These are phyloP conservation scores for Aphanomyces cochlioides DNA, from an alignment of 352 stramenopile genomes.

Conservation along the genomic window DNA sequence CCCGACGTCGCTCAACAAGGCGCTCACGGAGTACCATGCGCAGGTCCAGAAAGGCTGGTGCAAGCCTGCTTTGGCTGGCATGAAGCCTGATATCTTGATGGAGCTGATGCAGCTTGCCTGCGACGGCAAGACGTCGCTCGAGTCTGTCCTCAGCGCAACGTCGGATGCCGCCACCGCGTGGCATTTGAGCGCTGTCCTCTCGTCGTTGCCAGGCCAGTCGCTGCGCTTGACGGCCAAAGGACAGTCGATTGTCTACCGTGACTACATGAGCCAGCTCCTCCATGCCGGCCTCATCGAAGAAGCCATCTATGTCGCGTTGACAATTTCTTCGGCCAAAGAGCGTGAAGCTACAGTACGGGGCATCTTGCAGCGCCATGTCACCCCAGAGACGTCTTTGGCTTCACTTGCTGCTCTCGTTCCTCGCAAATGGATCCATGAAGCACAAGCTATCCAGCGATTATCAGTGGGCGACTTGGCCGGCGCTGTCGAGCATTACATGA, in stretches of 20 bases:
- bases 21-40: slow-evolving; percentile 41
- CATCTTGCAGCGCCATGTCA: slow-evolving; percentile 63
- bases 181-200: slow-evolving; percentile 72
- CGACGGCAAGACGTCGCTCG: slow-evolving; percentile 36
- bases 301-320: slow-evolving; percentile 74
- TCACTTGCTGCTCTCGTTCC: slow-evolving; percentile 49
- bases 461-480: slow-evolving; percentile 49
- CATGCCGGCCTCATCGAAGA: slow-evolving; percentile 59
- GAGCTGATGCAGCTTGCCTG: slow-evolving; percentile 70
- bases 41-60: slow-evolving; percentile 45
- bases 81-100: slow-evolving; percentile 60
- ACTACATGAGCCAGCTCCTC: slow-evolving; percentile 78
- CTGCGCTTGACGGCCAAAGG: slow-evolving; percentile 46
- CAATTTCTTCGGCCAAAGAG: slow-evolving; percentile 55
- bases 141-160: slow-evolving; percentile 32
- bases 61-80: slow-evolving; percentile 35
- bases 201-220: slow-evolving; percentile 66
- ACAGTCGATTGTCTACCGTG: slow-evolving; percentile 74
- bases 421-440: slow-evolving; percentile 64
- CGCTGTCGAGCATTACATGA: slow-evolving; percentile 74
- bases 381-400: slow-evolving; percentile 36
- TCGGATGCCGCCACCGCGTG: slow-evolving; percentile 57
- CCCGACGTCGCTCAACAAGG: slow-evolving; percentile 46
- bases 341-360: slow-evolving; percentile 54
- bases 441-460: slow-evolving; percentile 53